Percentiles rank a stretch among this genome's conserved stretches.
Evolutionary conservation across 2,329 filamentous ascomycete genomes (phyloP).

Genomic region (Ophiocordyceps australis): DNA sequence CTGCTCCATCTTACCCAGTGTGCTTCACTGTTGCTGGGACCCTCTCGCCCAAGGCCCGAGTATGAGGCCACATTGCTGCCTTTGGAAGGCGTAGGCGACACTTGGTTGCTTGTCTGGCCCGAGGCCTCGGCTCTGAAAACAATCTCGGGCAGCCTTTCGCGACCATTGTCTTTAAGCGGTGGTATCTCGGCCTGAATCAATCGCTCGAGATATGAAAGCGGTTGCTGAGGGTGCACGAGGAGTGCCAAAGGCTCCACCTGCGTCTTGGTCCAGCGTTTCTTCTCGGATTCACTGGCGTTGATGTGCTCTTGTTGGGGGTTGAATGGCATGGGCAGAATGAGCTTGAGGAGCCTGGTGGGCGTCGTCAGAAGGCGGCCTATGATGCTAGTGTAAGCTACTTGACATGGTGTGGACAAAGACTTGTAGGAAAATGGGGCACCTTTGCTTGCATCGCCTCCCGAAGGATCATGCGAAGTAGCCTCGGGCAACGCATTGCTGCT

Average conservation of each 20-base stretch:
- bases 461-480: slow-evolving; percentile 9
- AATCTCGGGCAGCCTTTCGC: slow-evolving; percentile 54
- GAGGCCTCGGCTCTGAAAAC: slow-evolving; percentile 70
- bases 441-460: slow-evolving; percentile 10
- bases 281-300: slow-evolving; percentile 19
- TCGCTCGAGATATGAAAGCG: slow-evolving; percentile 75
- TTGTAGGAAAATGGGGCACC: no score
- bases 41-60: slow-evolving; percentile 50
- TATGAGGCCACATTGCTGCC: slow-evolving; percentile 44
- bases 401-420: no score
- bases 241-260: slow-evolving; percentile 66
- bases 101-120: slow-evolving; percentile 31
- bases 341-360: slow-evolving; percentile 61
- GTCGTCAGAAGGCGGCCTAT: slow-evolving; percentile 72
- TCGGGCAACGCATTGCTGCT: slow-evolving; percentile 26
- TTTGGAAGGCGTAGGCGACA: slow-evolving; percentile 8
- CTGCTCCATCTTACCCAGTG: slow-evolving; percentile 73
- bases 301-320: slow-evolving; percentile 18
- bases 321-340: slow-evolving; percentile 53
- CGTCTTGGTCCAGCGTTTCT: slow-evolving; percentile 12
- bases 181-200: slow-evolving; percentile 79
- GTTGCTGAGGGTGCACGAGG: slow-evolving; percentile 77
- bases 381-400: no score
- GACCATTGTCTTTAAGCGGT: slow-evolving; percentile 42
- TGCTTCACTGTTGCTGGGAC: slow-evolving; percentile 20